Conservation (phyloP, 73 alveolate genomes). For the Paramecium octaurelia region DNA sequence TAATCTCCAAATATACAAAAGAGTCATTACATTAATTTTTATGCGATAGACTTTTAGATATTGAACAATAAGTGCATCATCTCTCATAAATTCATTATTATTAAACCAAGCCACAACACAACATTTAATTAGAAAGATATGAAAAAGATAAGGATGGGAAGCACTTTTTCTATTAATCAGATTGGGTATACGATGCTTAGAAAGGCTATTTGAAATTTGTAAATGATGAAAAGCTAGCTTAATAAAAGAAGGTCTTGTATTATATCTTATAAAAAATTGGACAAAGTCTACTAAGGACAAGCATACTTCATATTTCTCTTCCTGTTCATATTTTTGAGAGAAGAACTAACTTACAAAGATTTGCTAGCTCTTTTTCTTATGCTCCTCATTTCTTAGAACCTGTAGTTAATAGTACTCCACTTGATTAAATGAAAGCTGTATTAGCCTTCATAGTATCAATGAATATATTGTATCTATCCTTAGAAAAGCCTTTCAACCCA, state of each 20-base stretch:
- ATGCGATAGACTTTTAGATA: not conserved
- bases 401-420: slow-evolving; percentile 66
- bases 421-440: slow-evolving; percentile 68
- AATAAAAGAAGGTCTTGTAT: slow-evolving; percentile 66
- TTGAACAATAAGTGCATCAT: not conserved
- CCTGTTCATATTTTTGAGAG: slow-evolving; percentile 77
- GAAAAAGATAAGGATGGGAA: not conserved
- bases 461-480: slow-evolving; percentile 62
- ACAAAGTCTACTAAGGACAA: slow-evolving; percentile 62
- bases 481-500: slow-evolving; percentile 85
- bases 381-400: slow-evolving; percentile 71
- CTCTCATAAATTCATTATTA: not conserved
- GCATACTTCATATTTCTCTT: slow-evolving; percentile 69
- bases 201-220: slow-evolving; percentile 19
- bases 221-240: not conserved
- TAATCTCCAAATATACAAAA: not conserved
- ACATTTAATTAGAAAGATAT: not conserved
- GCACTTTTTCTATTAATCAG: not conserved
- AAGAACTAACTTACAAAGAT: slow-evolving; percentile 65
- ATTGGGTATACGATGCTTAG: slow-evolving; percentile 8
- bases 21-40: not conserved
- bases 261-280: slow-evolving; percentile 74
- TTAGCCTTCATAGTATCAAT: slow-evolving; percentile 61
- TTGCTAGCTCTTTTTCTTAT: slow-evolving; percentile 58
- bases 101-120: not conserved